A percentile compares a stretch with the other conserved stretches of the same genome.
phyloP scores from a whole-genome alignment of 169 alveolate genomes.

The Plasmodium ovale region DNA sequence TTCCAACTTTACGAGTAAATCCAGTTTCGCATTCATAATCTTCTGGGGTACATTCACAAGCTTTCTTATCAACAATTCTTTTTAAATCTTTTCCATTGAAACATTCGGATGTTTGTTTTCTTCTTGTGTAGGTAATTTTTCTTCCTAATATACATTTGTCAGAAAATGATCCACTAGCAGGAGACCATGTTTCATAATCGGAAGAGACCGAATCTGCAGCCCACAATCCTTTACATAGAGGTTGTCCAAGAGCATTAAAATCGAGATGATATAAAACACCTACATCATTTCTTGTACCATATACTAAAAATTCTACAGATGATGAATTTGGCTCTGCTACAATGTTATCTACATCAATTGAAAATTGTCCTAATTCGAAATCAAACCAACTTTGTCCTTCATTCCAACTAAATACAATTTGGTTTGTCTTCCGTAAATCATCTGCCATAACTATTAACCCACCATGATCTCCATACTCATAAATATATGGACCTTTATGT shows the following conservation, averaged over 20 bases:
- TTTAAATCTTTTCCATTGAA: conserved; percentile 97
- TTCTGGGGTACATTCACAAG: conserved; percentile 96
- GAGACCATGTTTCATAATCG: conserved; percentile 98
- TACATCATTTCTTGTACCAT: conserved; percentile 93
- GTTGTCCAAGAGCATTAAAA: conserved; percentile 95
- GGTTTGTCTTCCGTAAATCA: conserved; percentile 89
- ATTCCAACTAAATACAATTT: conserved; percentile 94
- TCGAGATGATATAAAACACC: conserved; percentile 96
- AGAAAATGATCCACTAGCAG: conserved; percentile 85
- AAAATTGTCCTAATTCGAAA: conserved; percentile 89
- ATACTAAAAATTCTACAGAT: conserved; percentile 94
- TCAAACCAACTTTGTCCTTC: conserved; percentile 98
- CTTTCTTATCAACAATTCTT: conserved; percentile 90
- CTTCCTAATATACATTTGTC: conserved; percentile 94
- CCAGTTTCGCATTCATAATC: conserved; percentile 99
- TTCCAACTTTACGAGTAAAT: conserved; percentile 90
- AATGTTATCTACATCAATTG: conserved; percentile 93
- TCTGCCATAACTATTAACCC: conserved; percentile 98
- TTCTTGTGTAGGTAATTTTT: conserved; percentile 94
- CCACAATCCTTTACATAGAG: conserved; percentile 95
- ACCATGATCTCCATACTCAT: conserved; percentile 99
- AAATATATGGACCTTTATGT: conserved; percentile 97
- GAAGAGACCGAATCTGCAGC: conserved; percentile 94
- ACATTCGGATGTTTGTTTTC: conserved; percentile 96
- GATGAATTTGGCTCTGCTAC: conserved; percentile 97